Percentiles rank a stretch among this genome's conserved stretches.
Conservation (phyloP, 208 protist genomes). For the Leishmania major region DNA sequence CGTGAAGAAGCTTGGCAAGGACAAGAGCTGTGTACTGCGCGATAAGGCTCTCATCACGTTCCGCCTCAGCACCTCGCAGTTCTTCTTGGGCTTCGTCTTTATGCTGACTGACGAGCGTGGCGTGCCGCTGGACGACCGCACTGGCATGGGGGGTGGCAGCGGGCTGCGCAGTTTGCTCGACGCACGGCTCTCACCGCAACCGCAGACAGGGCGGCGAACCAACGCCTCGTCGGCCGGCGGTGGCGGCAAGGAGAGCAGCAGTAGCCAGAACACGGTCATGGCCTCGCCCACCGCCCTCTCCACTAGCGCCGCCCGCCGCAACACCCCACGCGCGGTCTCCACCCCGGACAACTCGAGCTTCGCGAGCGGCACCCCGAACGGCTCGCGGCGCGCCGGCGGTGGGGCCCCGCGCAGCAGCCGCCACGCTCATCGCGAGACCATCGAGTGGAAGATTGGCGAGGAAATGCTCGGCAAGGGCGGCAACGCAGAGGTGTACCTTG, state of each 20-base stretch:
- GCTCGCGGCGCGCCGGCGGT: slow-evolving; percentile 11
- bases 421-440: slow-evolving; percentile 64
- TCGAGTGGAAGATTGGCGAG: slow-evolving; percentile 92
- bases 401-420: slow-evolving; percentile 28
- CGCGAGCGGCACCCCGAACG: slow-evolving; percentile 31
- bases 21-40: slow-evolving; percentile 65
- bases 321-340: slow-evolving; percentile 42
- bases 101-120: slow-evolving; percentile 73
- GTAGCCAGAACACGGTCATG: slow-evolving; percentile 20
- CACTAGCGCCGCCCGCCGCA: slow-evolving; percentile 24
- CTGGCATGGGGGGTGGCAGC: slow-evolving; percentile 14
- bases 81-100: slow-evolving; percentile 90
- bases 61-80: slow-evolving; percentile 75
- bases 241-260: slow-evolving; percentile 21
- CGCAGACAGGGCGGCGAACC: slow-evolving; percentile 24
- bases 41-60: slow-evolving; percentile 87
- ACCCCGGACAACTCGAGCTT: slow-evolving; percentile 52
- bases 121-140: slow-evolving; percentile 42
- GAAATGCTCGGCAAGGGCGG: slow-evolving; percentile 91
- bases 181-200: slow-evolving; percentile 25
- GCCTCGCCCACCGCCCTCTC: slow-evolving; percentile 13
- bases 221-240: slow-evolving; percentile 11
- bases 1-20: slow-evolving; percentile 86
- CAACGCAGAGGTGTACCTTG: slow-evolving; percentile 89
- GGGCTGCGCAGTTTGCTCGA: slow-evolving; percentile 23